Conservation (phyloP, 225 moss, liverwort and hornwort species). For the Polytrichum formosum region DNA sequence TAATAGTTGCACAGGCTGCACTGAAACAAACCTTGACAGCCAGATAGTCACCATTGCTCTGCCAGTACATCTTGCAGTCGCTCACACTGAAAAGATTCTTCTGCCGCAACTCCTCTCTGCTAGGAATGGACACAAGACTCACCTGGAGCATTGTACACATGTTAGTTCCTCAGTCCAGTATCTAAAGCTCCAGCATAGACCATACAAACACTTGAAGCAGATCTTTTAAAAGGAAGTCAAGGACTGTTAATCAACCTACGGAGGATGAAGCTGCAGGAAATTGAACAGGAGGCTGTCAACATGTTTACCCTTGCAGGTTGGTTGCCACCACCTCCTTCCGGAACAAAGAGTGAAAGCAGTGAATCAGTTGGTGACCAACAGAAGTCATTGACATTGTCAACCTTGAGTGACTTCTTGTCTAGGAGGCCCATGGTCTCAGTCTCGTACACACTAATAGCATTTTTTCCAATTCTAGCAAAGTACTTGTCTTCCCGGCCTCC, state of each 20-base stretch:
- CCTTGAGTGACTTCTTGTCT: conserved; percentile 96
- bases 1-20: no score
- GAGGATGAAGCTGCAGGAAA: no score
- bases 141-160: conserved; percentile 48
- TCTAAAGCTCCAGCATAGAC: no score
- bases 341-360: conserved; percentile 90
- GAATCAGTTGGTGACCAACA: conserved; percentile 99
- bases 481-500: conserved; percentile 98
- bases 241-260: no score
- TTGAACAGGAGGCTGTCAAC: no score
- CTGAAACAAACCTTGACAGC: conserved; percentile 68
- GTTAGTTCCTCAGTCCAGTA: no score
- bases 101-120: conserved; percentile 96
- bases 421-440: conserved; percentile 93
- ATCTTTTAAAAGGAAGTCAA: no score
- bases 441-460: conserved; percentile 97
- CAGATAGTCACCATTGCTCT: conserved; percentile 94
- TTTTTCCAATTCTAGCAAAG: conserved; percentile 92
- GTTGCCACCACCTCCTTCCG: conserved; percentile 96
- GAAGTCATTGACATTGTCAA: conserved; percentile 97
- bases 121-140: conserved; percentile 89
- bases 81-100: conserved; percentile 98
- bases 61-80: conserved; percentile 99
- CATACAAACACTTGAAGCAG: no score
- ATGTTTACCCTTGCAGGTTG: conserved; percentile 90